Conservation (phyloP, 23 red algal species). For the Agarophyton chilense region DNA sequence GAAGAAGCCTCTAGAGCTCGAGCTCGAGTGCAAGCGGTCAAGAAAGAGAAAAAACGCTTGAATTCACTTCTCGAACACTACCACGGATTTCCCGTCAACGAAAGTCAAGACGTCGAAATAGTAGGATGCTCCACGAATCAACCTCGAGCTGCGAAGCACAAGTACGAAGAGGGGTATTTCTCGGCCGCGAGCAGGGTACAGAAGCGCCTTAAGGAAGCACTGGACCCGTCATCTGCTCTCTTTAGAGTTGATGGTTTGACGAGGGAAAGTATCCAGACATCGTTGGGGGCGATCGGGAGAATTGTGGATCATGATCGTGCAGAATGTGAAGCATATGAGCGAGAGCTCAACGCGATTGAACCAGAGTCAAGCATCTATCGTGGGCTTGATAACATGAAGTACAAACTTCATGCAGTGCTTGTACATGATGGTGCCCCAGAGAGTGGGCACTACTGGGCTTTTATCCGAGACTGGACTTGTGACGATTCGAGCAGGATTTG, state of each 20-base stretch:
- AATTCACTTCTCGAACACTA: conserved; percentile 38
- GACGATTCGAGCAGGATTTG: conserved; percentile 30
- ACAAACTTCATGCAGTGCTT: conserved; percentile 87
- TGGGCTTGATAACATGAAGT: conserved; percentile 52
- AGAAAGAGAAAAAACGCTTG: conserved; percentile 23
- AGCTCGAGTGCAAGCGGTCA: neutral
- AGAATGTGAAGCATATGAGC: conserved; percentile 36
- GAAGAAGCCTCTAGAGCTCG: conserved; percentile 52
- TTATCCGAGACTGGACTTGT: conserved; percentile 71
- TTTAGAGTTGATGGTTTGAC: conserved; percentile 38
- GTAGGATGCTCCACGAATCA: neutral
- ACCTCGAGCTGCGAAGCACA: neutral
- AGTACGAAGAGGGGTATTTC: conserved; percentile 15
- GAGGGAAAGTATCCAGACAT: conserved; percentile 10
- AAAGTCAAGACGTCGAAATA: neutral
- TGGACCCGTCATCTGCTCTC: conserved; percentile 10
- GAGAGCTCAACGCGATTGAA: conserved; percentile 21
- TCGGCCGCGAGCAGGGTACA: conserved; percentile 35
- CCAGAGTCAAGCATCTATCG: conserved; percentile 54
- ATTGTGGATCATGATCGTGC: conserved; percentile 65
- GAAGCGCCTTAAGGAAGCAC: conserved; percentile 30
- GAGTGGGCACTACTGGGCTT: conserved; percentile 92
- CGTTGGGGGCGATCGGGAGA: conserved; percentile 18
- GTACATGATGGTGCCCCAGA: conserved; percentile 92
- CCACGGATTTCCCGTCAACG: conserved; percentile 1